Percentiles rank a stretch among this genome's conserved stretches.
phyloP scores from a whole-genome alignment of 2,329 filamentous ascomycete genomes.

The Aspergillus ibericus region DNA sequence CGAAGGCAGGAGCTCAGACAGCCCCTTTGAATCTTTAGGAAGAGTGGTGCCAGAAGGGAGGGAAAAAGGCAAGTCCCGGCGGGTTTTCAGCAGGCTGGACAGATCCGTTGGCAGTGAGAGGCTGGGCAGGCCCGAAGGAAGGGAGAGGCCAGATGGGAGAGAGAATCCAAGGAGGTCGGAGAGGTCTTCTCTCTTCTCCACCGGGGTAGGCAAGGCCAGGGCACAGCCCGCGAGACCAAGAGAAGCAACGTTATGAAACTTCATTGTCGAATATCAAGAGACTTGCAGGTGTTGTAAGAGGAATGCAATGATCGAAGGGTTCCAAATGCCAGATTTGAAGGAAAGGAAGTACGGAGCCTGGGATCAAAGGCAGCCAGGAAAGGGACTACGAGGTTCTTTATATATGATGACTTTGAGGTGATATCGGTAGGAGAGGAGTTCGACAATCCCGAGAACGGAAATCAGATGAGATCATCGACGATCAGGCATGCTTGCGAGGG shows the following conservation, averaged over 20 bases:
- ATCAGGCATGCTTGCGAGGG: neutral
- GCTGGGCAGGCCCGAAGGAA: slow-evolving; percentile 22
- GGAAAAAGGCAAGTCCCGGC: neutral
- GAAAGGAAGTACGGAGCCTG: slow-evolving; percentile 5
- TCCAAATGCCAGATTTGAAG: slow-evolving; percentile 12
- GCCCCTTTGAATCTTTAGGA: neutral
- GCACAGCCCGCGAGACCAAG: slow-evolving; percentile 13
- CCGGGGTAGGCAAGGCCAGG: slow-evolving; percentile 12
- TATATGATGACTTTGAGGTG: neutral
- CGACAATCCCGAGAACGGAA: neutral
- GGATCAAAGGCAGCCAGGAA: neutral
- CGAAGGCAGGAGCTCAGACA: slow-evolving; percentile 1
- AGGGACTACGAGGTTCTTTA: neutral
- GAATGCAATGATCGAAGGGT: neutral
- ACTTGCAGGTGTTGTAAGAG: neutral
- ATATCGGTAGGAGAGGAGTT: neutral
- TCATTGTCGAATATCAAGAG: slow-evolving; percentile 11
- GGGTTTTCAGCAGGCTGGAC: neutral
- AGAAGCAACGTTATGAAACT: slow-evolving; percentile 8
- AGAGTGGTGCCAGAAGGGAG: neutral
- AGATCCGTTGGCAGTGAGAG: neutral
- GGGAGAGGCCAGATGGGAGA: slow-evolving; percentile 4
- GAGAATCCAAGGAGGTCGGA: neutral
- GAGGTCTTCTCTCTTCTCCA: slow-evolving; percentile 1
- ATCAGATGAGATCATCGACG: neutral